phyloP scores from a whole-genome alignment of 768 basidiomycete genomes.

The Termitomyces sp. region DNA sequence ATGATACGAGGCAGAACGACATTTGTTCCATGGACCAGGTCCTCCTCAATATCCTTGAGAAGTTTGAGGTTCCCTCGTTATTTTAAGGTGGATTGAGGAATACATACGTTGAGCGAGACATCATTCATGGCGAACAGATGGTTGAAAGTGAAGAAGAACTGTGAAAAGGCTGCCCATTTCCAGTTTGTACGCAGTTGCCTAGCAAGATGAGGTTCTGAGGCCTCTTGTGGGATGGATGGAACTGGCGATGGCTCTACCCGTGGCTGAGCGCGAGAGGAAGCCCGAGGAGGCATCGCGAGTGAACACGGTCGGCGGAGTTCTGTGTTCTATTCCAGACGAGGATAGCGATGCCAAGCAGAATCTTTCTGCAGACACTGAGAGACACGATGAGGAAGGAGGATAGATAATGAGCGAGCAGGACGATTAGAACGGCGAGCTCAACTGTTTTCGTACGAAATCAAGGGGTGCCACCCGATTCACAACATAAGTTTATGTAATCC shows the following conservation, averaged over 20 bases:
- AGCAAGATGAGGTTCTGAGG: slow-evolving; percentile 31
- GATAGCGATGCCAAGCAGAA: background rate
- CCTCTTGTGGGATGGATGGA: slow-evolving; percentile 20
- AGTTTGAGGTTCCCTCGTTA: slow-evolving; percentile 5
- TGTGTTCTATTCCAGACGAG: slow-evolving; percentile 3
- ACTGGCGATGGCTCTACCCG: slow-evolving; percentile 23
- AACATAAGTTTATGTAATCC: slow-evolving; percentile 8
- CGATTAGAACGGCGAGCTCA: slow-evolving; percentile 9
- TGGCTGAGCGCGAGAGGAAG: slow-evolving; percentile 32
- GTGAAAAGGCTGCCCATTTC: slow-evolving; percentile 91
- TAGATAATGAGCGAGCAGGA: slow-evolving; percentile 5
- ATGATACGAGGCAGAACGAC: slow-evolving; percentile 66
- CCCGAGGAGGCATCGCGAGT: slow-evolving; percentile 51
- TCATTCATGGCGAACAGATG: slow-evolving; percentile 67
- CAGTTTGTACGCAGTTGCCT: slow-evolving; percentile 66
- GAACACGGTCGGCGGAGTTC: slow-evolving; percentile 4
- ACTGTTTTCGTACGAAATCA: slow-evolving; percentile 14
- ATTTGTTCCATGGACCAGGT: slow-evolving; percentile 56
- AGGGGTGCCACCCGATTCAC: slow-evolving; percentile 10
- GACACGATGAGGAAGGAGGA: background rate
- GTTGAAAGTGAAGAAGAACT: slow-evolving; percentile 85
- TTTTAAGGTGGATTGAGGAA: slow-evolving; percentile 6
- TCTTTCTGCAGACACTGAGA: background rate
- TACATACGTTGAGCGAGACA: slow-evolving; percentile 57
- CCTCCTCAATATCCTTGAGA: slow-evolving; percentile 70